Base-by-base conservation (phyloP, 169 alveolate genomes). In the Plasmodium fragile region DNA sequence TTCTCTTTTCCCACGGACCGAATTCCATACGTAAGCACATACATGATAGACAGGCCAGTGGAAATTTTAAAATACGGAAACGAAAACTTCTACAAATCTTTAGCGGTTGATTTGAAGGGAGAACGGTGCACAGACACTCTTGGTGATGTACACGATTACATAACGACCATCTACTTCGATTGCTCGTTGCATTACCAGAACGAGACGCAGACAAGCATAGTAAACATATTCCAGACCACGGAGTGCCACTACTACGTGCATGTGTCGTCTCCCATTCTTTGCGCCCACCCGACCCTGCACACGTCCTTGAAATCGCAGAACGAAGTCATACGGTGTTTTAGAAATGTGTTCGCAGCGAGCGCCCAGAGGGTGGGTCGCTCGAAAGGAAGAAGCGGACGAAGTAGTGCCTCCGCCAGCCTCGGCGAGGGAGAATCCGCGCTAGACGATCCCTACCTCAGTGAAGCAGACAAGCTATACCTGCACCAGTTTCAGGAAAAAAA, bases 191-290 rank as follows among this genome's bases (percentile, higher is more conserved):
- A 75, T 81, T 81, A 69, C 73, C 72, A 91, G 53, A 91, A 71
- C 34, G 84, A 72, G 75, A 69, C n/a, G 4, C 59, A 91, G 11
- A 91, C 94, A 81, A 91, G 71, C 43, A 41, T 91, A 45, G 18
- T 91, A 16, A 81, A 91, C 55, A 77, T 91, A 4, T 91, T 80
- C 71, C 91, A 80, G 53, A 43, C 94, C 49, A 80, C 94, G 8
- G 94, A 91, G 41, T 91, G 94, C 59, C 94, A 91, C 75, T 91
- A 91, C 59, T 91, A 91, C 75, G 81, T 91, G 7, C 94, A 91
- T 45, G 59, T 91, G 16, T 22, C 94, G 4, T 91, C 94, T 8
- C 94, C 94, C 16, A 71, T 45, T 22, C 18, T 91, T 16, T 91
- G 94, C 73, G 94, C 94, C 13, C 94, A 91, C 25, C 94, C 94